Evolutionary conservation across 176 grass and related monocot species (phyloP).

Genomic region (Aegilops umbellulata): DNA sequence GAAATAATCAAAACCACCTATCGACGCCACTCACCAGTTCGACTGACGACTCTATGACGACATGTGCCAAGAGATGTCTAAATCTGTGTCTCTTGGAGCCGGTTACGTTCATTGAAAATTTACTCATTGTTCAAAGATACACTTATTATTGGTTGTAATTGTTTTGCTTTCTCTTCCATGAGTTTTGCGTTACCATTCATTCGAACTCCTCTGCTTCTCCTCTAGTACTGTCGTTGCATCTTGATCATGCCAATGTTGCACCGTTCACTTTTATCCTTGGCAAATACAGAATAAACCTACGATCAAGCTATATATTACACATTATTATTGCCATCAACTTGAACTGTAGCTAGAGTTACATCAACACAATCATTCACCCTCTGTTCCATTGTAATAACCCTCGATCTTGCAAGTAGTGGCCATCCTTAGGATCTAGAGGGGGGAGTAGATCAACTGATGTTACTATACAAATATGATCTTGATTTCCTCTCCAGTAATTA

Average conservation of each 20-base stretch:
- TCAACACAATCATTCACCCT: neutral
- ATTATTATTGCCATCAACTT: neutral
- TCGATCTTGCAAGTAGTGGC: neutral
- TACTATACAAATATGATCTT: neutral
- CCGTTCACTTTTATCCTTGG: neutral
- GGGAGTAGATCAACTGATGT: neutral
- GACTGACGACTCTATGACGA: no score
- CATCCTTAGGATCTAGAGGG: neutral
- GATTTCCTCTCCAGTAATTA: no score
- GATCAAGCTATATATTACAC: neutral
- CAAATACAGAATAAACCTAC: neutral
- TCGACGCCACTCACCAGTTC: no score
- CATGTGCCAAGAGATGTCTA: no score
- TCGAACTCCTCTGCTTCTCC: neutral
- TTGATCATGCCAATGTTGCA: neutral
- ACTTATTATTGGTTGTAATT: no score
- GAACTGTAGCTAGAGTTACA: neutral
- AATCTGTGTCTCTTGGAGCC: no score
- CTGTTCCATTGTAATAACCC: neutral
- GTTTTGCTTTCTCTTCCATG: no score
- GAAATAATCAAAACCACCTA: no score
- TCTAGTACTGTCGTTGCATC: neutral
- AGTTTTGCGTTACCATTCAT: no score
- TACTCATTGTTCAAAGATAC: no score
- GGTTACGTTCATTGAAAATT: no score